These are phyloP conservation scores for Rachicladosporium sp. DNA, from an alignment of 2,329 filamentous ascomycete species.

Conservation along the genomic window DNA sequence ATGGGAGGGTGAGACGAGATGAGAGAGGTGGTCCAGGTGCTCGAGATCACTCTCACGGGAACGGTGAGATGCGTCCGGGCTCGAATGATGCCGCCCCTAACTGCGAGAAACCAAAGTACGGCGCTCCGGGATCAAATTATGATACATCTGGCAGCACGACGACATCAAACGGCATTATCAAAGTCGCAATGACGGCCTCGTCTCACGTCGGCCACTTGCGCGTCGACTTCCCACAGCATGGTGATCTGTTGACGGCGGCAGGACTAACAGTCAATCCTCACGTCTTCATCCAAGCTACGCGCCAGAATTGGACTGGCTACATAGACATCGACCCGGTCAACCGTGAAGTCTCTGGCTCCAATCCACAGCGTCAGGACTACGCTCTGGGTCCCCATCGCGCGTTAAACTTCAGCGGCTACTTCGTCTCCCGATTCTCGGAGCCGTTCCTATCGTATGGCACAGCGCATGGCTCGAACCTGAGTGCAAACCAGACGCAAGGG, in stretches of 20 bases:
- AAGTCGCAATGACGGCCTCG: conserved; percentile 30
- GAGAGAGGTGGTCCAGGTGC: not conserved
- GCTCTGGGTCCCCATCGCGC: conserved; percentile 32
- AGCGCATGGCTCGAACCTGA: conserved; percentile 18
- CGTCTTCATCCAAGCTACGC: conserved; percentile 33
- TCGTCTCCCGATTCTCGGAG: conserved; percentile 36
- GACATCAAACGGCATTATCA: conserved; percentile 9
- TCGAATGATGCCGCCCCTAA: no score
- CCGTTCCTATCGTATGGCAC: conserved; percentile 29
- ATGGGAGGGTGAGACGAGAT: conserved; percentile 26
- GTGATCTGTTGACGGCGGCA: not conserved
- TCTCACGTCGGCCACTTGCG: conserved; percentile 32
- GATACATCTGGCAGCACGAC: not conserved
- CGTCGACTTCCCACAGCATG: conserved; percentile 26
- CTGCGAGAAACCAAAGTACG: no score
- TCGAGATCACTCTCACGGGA: no score
- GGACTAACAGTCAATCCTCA: conserved; percentile 19
- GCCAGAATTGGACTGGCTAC: conserved; percentile 35
- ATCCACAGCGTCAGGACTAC: conserved; percentile 37
- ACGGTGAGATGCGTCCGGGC: no score
- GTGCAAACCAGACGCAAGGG: conserved; percentile 11
- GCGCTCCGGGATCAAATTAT: not conserved
- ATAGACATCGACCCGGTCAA: conserved; percentile 26
- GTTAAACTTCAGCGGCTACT: conserved; percentile 32
- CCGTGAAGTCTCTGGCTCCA: conserved; percentile 32